phyloP scores from a whole-genome alignment of 2,329 filamentous ascomycete genomes.

The Nigrospora osmanthi region DNA sequence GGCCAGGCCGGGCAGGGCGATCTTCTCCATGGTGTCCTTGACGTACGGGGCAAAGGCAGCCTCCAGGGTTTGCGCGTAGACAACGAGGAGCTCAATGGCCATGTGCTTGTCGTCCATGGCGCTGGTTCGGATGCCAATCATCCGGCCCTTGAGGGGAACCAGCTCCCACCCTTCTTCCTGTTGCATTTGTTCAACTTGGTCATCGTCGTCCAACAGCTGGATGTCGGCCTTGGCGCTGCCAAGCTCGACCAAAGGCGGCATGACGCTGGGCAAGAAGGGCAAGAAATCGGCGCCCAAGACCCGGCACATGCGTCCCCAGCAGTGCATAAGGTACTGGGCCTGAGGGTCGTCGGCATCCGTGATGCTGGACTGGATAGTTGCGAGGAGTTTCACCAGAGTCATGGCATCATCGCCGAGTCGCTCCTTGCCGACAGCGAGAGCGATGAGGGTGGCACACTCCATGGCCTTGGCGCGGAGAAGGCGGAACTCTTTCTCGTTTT shows the following conservation, averaged over 20 bases:
- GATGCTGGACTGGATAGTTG: conserved; percentile 78
- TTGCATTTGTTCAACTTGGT: conserved; percentile 85
- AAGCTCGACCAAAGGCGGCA: conserved; percentile 85
- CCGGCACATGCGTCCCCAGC: conserved; percentile 98
- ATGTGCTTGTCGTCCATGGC: conserved; percentile 98
- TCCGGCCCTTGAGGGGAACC: conserved; percentile 92
- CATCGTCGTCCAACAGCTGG: conserved; percentile 89
- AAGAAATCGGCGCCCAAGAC: conserved; percentile 87
- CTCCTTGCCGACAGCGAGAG: conserved; percentile 88
- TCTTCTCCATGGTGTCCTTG: conserved; percentile 89
- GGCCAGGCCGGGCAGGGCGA: conserved; percentile 83
- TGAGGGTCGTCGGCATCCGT: conserved; percentile 91
- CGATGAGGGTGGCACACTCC: conserved; percentile 96
- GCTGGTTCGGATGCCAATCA: conserved; percentile 96
- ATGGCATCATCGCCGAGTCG: conserved; percentile 83
- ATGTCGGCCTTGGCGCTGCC: conserved; percentile 96
- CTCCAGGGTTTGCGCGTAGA: conserved; percentile 95
- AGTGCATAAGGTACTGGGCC: conserved; percentile 94
- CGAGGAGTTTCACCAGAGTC: conserved; percentile 79
- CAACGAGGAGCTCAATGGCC: conserved; percentile 96
- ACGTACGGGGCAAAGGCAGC: conserved; percentile 88
- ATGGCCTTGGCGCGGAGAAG: conserved; percentile 93
- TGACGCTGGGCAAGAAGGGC: conserved; percentile 85
- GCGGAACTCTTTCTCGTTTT: conserved; percentile 89
- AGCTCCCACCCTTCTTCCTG: conserved; percentile 97